Evolutionary conservation across 73 alveolate species (phyloP).

Genomic region (Effrenium voratum): DNA sequence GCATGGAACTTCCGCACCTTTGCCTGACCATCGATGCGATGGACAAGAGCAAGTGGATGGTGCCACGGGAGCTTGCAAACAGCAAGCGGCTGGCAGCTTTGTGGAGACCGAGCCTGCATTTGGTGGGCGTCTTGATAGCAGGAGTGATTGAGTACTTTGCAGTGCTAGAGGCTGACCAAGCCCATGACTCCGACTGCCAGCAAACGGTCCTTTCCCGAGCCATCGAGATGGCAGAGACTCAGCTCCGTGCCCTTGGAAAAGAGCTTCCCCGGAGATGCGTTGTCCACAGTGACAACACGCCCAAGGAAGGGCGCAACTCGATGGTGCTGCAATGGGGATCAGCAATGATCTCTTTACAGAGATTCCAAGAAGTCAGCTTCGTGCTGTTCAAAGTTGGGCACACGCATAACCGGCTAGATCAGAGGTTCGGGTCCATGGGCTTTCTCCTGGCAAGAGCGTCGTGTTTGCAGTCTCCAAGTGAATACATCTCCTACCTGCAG

Average conservation of each 20-base stretch:
- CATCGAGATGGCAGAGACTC: neutral
- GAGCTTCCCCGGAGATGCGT: neutral
- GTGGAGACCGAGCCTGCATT: neutral
- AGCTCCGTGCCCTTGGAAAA: neutral
- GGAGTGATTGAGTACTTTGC: neutral
- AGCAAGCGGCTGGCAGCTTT: neutral
- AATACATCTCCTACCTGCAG: neutral
- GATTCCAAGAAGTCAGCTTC: neutral
- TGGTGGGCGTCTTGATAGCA: neutral
- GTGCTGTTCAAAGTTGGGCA: neutral
- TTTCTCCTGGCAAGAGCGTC: neutral
- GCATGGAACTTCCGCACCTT: slow-evolving; percentile 3
- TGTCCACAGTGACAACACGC: neutral
- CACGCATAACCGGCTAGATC: slow-evolving; percentile 10
- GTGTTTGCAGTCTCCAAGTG: neutral
- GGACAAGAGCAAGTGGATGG: slow-evolving; percentile 10
- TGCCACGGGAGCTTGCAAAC: neutral
- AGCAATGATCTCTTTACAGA: neutral
- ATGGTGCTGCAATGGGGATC: neutral
- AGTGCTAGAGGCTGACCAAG: neutral
- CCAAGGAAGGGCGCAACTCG: neutral
- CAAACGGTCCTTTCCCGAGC: neutral
- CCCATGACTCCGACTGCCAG: neutral
- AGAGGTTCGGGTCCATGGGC: no score
- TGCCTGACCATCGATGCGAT: neutral